These are phyloP conservation scores for Dictyostelium capitatum DNA, from an alignment of 78 protist species.

Conservation along the genomic window DNA sequence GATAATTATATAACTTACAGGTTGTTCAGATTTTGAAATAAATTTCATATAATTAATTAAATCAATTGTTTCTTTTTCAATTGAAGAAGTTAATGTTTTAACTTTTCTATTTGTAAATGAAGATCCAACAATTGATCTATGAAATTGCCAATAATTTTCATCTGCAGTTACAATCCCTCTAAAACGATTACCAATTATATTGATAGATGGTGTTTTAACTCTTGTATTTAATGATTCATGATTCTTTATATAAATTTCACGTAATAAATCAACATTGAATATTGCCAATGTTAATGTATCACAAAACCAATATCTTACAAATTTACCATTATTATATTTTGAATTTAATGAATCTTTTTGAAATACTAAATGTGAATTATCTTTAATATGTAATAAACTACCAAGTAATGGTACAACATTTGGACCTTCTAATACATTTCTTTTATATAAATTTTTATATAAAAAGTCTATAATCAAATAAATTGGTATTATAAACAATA, in stretches of 20 bases:
- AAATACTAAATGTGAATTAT: slow-evolving; percentile 10
- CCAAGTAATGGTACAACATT: background rate
- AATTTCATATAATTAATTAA: slow-evolving; percentile 1
- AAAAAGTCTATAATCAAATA: background rate
- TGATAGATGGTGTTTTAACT: background rate
- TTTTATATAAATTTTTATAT: background rate
- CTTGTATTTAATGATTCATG: slow-evolving; percentile 12
- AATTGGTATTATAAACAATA: background rate
- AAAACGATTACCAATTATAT: background rate
- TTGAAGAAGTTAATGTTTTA: background rate
- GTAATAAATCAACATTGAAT: background rate
- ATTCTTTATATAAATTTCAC: background rate
- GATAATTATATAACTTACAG: background rate
- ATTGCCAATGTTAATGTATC: background rate
- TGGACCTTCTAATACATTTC: background rate
- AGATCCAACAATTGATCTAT: background rate
- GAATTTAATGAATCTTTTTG: background rate
- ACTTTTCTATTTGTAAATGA: slow-evolving; percentile 4
- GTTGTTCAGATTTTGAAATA: slow-evolving; percentile 15
- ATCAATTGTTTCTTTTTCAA: slow-evolving; percentile 3
- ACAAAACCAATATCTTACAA: slow-evolving; percentile 7
- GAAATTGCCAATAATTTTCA: slow-evolving; percentile 28
- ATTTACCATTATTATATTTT: background rate
- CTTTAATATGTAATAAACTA: background rate
- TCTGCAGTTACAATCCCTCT: slow-evolving; percentile 16